Percentiles rank a stretch among this genome's conserved stretches.
Conservation (phyloP, 345 rosid genomes). For the Gossypium sturtianum region DNA sequence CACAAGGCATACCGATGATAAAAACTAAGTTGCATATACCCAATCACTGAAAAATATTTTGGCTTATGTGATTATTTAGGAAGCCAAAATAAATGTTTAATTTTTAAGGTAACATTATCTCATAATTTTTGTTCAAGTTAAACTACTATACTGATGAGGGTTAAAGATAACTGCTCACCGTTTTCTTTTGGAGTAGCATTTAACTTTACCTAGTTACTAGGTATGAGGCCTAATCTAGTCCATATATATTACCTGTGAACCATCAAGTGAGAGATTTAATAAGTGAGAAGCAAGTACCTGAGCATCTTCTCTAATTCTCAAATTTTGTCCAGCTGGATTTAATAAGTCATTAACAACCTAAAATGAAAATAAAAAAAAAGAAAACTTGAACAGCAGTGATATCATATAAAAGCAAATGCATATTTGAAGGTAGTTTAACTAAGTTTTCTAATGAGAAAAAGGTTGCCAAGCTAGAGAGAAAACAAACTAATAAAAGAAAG, state of each 20-base stretch:
- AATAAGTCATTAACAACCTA: slow-evolving; percentile 96
- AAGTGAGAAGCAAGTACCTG: slow-evolving; percentile 49
- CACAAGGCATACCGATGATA: background rate
- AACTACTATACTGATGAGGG: background rate
- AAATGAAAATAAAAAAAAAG: slow-evolving; percentile 10
- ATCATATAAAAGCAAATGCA: slow-evolving; percentile 15
- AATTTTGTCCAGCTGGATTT: slow-evolving; percentile 95
- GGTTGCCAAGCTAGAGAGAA: slow-evolving; percentile 7
- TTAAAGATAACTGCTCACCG: background rate
- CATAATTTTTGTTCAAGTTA: background rate
- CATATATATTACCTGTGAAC: background rate
- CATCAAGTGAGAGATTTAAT: background rate
- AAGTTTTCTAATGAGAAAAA: slow-evolving; percentile 28
- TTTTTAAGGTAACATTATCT: background rate
- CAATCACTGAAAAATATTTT: background rate
- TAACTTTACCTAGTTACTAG: background rate
- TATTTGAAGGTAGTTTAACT: slow-evolving; percentile 17
- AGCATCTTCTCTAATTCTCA: slow-evolving; percentile 95
- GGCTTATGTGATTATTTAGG: background rate
- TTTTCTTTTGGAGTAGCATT: background rate
- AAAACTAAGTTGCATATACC: background rate
- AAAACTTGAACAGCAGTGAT: slow-evolving; percentile 20
- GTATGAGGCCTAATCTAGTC: background rate
- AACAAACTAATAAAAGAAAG: slow-evolving; percentile 1
- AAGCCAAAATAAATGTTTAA: background rate